These are phyloP conservation scores for Citeromyces nyonsensis DNA, from an alignment of 805 yeast genomes.

Conservation along the genomic window DNA sequence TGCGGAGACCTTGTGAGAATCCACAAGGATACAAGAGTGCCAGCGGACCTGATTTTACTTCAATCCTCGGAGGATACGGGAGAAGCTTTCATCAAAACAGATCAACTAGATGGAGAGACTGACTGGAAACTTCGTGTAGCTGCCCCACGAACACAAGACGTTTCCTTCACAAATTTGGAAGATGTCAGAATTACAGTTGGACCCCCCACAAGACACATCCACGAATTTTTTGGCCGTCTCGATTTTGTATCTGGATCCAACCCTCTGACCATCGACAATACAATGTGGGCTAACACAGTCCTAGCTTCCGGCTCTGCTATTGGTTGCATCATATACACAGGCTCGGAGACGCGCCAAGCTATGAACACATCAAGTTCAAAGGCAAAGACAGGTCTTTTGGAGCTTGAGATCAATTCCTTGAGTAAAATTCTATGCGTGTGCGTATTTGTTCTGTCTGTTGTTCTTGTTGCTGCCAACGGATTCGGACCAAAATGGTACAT, in stretches of 20 bases:
- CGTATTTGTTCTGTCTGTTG: slow-evolving; percentile 65
- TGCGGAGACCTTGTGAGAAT: slow-evolving; percentile 80
- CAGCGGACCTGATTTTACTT: slow-evolving; percentile 81
- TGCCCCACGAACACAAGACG: slow-evolving; percentile 50
- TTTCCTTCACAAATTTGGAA: slow-evolving; percentile 32
- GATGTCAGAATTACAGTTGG: slow-evolving; percentile 49
- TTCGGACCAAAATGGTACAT: slow-evolving; percentile 69
- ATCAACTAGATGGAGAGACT: slow-evolving; percentile 97
- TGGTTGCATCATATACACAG: slow-evolving; percentile 84
- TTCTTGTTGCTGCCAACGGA: slow-evolving; percentile 71
- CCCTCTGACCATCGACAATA: slow-evolving; percentile 75
- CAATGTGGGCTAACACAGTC: slow-evolving; percentile 97
- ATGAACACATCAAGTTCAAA: slow-evolving; percentile 83
- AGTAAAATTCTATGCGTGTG: slow-evolving; percentile 81
- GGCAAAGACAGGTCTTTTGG: slow-evolving; percentile 80
- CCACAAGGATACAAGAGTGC: slow-evolving; percentile 74
- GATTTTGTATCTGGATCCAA: slow-evolving; percentile 38
- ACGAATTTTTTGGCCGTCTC: slow-evolving; percentile 64
- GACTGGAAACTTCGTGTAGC: slow-evolving; percentile 94
- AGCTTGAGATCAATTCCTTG: slow-evolving; percentile 76
- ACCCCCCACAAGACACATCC: slow-evolving; percentile 78
- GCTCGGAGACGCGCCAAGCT: slow-evolving; percentile 85
- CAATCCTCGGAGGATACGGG: slow-evolving; percentile 75
- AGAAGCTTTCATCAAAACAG: slow-evolving; percentile 89
- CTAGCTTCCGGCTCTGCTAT: slow-evolving; percentile 86